These are phyloP conservation scores for Prinsepia uniflora DNA, from an alignment of 306 rosid species.

Conservation along the genomic window DNA sequence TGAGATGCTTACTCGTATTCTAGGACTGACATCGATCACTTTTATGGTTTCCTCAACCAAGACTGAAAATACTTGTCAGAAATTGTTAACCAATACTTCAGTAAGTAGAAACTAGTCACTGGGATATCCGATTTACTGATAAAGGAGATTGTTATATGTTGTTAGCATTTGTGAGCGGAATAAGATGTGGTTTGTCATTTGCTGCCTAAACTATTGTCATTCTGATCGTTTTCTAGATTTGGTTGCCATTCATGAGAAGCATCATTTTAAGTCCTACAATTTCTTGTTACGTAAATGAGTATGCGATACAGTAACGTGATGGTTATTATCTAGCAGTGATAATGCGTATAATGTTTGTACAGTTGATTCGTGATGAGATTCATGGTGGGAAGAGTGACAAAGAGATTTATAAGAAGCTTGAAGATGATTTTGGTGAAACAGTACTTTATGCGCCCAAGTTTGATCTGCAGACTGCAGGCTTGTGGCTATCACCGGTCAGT, in stretches of 20 bases:
- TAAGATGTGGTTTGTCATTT: no score
- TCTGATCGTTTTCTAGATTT: not conserved
- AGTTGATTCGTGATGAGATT: slow-evolving; percentile 92
- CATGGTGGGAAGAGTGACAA: slow-evolving; percentile 68
- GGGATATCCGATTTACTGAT: not conserved
- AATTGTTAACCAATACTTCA: not conserved
- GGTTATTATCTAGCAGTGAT: not conserved
- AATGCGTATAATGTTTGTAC: slow-evolving; percentile 24
- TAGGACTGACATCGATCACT: not conserved
- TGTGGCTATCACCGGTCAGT: slow-evolving; percentile 88
- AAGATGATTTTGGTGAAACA: slow-evolving; percentile 78
- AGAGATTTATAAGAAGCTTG: slow-evolving; percentile 77
- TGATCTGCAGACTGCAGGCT: slow-evolving; percentile 90
- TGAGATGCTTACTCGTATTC: not conserved
- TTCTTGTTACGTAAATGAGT: not conserved
- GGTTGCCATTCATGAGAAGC: not conserved
- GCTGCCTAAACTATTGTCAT: not conserved
- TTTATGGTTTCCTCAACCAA: not conserved
- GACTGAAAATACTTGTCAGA: not conserved
- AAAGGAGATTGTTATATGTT: not conserved
- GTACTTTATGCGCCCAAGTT: slow-evolving; percentile 81
- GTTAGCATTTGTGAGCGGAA: no score
- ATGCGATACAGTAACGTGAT: not conserved
- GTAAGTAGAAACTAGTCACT: not conserved
- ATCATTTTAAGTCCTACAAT: not conserved